Conservation (phyloP, 2,329 filamentous ascomycete genomes). For the Fusarium circinatum region DNA sequence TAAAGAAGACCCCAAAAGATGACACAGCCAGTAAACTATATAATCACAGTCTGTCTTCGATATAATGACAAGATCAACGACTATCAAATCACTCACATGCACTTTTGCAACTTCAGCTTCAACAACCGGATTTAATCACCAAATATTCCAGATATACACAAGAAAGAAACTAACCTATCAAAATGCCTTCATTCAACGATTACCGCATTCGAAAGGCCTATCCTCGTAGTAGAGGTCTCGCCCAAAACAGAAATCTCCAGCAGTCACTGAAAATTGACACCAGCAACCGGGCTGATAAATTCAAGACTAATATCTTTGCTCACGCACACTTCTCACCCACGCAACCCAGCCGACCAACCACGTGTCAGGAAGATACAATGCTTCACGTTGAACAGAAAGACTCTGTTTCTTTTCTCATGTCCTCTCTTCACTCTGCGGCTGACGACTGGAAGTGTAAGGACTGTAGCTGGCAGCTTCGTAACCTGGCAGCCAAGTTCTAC, state of each 20-base stretch:
- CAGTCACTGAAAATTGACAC: not conserved
- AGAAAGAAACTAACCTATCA: not conserved
- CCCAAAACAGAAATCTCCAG: not conserved
- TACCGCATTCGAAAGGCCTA: not conserved
- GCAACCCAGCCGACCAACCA: not conserved
- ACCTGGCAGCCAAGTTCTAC: not conserved
- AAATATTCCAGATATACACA: not conserved
- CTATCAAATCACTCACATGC: not conserved
- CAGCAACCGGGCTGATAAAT: not conserved
- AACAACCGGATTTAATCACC: not conserved
- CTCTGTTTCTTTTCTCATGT: not conserved
- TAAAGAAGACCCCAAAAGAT: not conserved
- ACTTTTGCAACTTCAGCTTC: not conserved
- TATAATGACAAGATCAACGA: not conserved
- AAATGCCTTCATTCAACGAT: not conserved
- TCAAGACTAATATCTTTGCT: not conserved
- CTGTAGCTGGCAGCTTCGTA: constrained; percentile 10
- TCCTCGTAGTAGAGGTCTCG: not conserved
- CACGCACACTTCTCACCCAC: constrained; percentile 1
- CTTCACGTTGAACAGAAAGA: constrained; percentile 1
- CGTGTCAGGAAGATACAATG: not conserved
- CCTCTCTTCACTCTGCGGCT: not conserved
- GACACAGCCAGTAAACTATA: not conserved
- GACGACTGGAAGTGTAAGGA: constrained; percentile 15
- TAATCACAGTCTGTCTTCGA: not conserved